Evolutionary conservation across 768 basidiomycete species (phyloP), one percentile per base, ranked within the genome.

Genomic region (Suillus americanus): DNA sequence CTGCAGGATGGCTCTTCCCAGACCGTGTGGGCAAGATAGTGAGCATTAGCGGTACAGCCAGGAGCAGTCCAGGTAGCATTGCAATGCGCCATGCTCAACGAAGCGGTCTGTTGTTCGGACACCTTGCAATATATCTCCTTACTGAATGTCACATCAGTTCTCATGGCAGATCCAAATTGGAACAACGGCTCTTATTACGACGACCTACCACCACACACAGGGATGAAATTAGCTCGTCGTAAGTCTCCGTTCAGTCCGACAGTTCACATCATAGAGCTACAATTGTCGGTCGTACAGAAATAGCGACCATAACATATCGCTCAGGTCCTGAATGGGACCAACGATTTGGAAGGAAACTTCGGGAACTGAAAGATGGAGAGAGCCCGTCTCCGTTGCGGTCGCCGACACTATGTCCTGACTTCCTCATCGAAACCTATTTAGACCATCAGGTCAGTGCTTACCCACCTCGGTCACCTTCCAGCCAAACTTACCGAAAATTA

Each of bases 141-240:
- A n/a, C 20, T 71, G 2, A 53, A 69, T 43, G 51, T 61, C 37
- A 35, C 6, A 57, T 28, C 48, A 98, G 97, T 99, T 20, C 86
- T 99, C 61, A 99, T 99, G 97, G 92, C 97, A 2, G 97, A 99
- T 77, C 97, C 97, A 0, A 98, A 99, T 67, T 99, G 97, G 97
- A 99, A 99, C 66, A 89, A 95, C 41, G 97, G 97, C 5, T 99
- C 97, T 77, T 99, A 99, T 75, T 99, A 99, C 74, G 94, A 97
- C 65, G 83, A 84, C 9, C 74, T 96, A n/a, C 97, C 97, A 2
- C 97, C 97, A 0, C 97, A 99, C 74, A 92, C 89, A 1, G 97
- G 97, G 35, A 98, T 99, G 95, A 99, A 99, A 75, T 86, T 99
- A 23, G 97, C 97, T 33, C 86, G 97, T 68, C 97, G 96, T 97